Percentiles rank a stretch among this genome's conserved stretches.
Evolutionary conservation across 2,329 filamentous ascomycete species (phyloP).

Genomic region (Verticillium dahliae): DNA sequence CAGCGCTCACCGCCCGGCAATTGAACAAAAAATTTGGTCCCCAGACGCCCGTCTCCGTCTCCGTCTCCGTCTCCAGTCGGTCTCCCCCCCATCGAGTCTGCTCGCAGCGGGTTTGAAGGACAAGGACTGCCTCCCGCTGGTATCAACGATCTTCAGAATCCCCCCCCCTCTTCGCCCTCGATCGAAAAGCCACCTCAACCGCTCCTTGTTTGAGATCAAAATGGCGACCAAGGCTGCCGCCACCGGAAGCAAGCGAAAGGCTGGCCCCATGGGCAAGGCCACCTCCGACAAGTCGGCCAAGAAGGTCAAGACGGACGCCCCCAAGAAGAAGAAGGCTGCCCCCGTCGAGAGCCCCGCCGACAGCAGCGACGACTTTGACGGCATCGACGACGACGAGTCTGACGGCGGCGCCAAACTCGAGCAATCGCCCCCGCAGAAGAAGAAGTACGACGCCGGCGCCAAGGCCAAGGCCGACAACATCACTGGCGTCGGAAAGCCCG

Average conservation of each 20-base stretch:
- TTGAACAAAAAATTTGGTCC: conserved; percentile 18
- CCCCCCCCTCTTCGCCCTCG: background rate
- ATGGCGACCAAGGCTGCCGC: conserved; percentile 44
- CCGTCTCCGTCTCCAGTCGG: background rate
- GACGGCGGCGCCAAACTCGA: conserved; percentile 43
- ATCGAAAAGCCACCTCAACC: background rate
- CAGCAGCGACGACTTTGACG: conserved; percentile 30
- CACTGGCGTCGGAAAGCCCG: background rate
- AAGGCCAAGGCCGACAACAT: conserved; percentile 21
- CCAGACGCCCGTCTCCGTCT: background rate
- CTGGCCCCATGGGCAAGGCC: conserved; percentile 35
- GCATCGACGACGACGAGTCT: conserved; percentile 37
- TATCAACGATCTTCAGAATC: background rate
- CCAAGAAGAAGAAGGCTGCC: conserved; percentile 22
- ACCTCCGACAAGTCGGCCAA: conserved; percentile 34
- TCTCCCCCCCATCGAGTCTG: background rate
- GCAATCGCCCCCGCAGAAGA: conserved; percentile 21
- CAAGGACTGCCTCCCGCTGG: background rate
- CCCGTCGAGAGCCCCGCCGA: conserved; percentile 25
- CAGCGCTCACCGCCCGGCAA: conserved; percentile 26
- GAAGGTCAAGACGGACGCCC: conserved; percentile 38
- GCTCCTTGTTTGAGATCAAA: conserved; percentile 9
- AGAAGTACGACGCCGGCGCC: conserved; percentile 21
- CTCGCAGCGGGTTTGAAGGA: background rate
- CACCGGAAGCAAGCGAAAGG: conserved; percentile 52